These are phyloP conservation scores for Hemileccinum impolitum DNA, from an alignment of 768 basidiomycete genomes.

Conservation along the genomic window DNA sequence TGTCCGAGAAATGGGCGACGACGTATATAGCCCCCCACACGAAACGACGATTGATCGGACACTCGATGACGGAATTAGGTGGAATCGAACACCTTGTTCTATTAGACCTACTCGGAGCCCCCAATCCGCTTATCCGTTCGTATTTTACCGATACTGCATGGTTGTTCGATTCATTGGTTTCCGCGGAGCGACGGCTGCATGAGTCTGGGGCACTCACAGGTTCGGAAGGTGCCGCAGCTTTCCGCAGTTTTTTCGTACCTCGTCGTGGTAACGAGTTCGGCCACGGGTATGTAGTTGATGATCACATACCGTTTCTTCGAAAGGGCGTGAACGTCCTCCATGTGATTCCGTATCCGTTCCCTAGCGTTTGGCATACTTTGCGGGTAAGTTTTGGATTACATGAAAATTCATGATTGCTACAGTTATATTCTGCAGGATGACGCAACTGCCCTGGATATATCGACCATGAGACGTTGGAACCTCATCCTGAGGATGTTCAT, in stretches of 20 bases:
- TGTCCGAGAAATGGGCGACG: slow-evolving; percentile 80
- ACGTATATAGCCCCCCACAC: slow-evolving; percentile 61
- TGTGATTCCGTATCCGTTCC: slow-evolving; percentile 87
- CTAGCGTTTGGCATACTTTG: slow-evolving; percentile 83
- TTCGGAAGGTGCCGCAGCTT: slow-evolving; percentile 39
- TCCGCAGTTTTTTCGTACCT: slow-evolving; percentile 65
- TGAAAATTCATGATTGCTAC: neutral
- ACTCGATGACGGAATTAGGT: slow-evolving; percentile 59
- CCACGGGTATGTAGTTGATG: slow-evolving; percentile 76
- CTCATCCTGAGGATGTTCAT: slow-evolving; percentile 84
- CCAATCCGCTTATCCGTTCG: slow-evolving; percentile 69
- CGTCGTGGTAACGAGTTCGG: slow-evolving; percentile 39
- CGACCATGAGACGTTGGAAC: slow-evolving; percentile 89
- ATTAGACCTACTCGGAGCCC: slow-evolving; percentile 86
- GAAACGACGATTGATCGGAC: slow-evolving; percentile 55
- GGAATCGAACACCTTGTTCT: slow-evolving; percentile 90
- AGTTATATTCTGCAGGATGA: slow-evolving; percentile 63
- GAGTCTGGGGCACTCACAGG: slow-evolving; percentile 59
- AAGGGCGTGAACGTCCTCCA: slow-evolving; percentile 87
- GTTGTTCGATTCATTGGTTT: slow-evolving; percentile 78
- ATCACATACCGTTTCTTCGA: slow-evolving; percentile 87
- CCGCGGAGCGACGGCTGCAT: slow-evolving; percentile 69
- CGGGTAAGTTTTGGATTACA: slow-evolving; percentile 42
- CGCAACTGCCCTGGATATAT: slow-evolving; percentile 76
- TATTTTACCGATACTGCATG: slow-evolving; percentile 89